Percentiles rank a stretch among this genome's conserved stretches.
phyloP scores from a whole-genome alignment of 2,329 filamentous ascomycete species.

The Phaeosphaeria sp. region DNA sequence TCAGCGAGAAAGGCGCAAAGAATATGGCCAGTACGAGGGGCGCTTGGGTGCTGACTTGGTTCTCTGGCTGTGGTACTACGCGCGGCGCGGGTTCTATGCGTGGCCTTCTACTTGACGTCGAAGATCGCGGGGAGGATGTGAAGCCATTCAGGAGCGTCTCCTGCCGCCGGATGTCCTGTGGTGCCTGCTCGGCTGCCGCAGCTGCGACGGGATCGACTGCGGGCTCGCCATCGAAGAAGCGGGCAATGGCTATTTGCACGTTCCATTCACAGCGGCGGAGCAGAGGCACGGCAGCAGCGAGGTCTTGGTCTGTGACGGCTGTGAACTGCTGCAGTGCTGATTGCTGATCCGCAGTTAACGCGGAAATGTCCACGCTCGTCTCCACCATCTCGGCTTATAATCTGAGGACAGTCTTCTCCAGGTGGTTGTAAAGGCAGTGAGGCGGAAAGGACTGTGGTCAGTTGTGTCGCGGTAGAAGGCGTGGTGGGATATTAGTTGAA shows the following conservation, averaged over 20 bases:
- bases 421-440: background rate
- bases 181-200: slow-evolving; percentile 70
- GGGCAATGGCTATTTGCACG: slow-evolving; percentile 92
- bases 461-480: slow-evolving; percentile 1
- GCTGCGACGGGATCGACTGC: slow-evolving; percentile 76
- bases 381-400: slow-evolving; percentile 43
- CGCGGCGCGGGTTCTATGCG: slow-evolving; percentile 76
- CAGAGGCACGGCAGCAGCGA: slow-evolving; percentile 76
- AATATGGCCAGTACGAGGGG: slow-evolving; percentile 79
- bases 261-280: slow-evolving; percentile 94
- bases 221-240: slow-evolving; percentile 96
- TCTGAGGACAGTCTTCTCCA: background rate
- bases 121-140: slow-evolving; percentile 35
- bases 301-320: slow-evolving; percentile 83
- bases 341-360: slow-evolving; percentile 80
- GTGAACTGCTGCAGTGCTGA: slow-evolving; percentile 87
- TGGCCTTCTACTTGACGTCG: slow-evolving; percentile 40
- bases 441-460: slow-evolving; percentile 22
- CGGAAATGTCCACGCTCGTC: slow-evolving; percentile 63
- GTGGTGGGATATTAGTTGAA: slow-evolving; percentile 6
- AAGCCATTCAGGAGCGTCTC: slow-evolving; percentile 73
- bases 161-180: slow-evolving; percentile 67
- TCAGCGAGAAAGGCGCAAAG: slow-evolving; percentile 80
- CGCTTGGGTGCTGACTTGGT: slow-evolving; percentile 70
- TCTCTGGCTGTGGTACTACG: slow-evolving; percentile 77